phyloP scores from a whole-genome alignment of 805 yeast species.

The Candida tibetensis region DNA sequence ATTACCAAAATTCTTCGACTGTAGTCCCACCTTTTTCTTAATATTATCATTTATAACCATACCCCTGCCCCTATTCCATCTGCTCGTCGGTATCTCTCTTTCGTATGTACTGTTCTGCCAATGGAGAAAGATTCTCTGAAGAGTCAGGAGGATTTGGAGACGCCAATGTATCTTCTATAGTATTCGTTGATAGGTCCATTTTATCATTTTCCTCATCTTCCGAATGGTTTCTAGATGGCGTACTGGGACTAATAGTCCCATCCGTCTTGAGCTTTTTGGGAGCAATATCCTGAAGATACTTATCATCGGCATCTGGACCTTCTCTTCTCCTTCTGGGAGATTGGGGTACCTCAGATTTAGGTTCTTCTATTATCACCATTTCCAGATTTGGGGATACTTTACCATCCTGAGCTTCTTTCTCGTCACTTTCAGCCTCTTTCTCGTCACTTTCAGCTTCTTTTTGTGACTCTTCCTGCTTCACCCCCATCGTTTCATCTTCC shows the following conservation, averaged over 20 bases:
- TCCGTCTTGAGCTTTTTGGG: slow-evolving; percentile 3
- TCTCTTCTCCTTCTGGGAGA: slow-evolving; percentile 3
- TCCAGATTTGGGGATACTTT: background rate
- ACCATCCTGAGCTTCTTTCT: background rate
- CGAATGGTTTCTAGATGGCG: background rate
- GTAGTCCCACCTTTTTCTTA: no score
- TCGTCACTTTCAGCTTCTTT: background rate
- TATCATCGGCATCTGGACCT: background rate
- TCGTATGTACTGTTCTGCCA: background rate
- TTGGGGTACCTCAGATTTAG: background rate
- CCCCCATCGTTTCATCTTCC: background rate
- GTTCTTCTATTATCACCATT: background rate
- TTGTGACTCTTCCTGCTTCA: background rate
- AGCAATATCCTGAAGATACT: background rate
- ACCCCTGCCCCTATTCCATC: background rate
- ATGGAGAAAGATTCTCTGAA: background rate
- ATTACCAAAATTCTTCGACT: no score
- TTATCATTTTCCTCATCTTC: slow-evolving; percentile 3
- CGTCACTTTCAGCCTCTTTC: background rate
- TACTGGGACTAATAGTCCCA: slow-evolving; percentile 1
- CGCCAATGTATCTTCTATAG: slow-evolving; percentile 1
- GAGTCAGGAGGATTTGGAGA: slow-evolving; percentile 4
- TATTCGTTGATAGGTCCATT: slow-evolving; percentile 3
- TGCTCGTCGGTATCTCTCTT: background rate
- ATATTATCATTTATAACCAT: no score